Conservation (phyloP, 2,329 filamentous ascomycete genomes). For the Leptographium radiaticola region DNA sequence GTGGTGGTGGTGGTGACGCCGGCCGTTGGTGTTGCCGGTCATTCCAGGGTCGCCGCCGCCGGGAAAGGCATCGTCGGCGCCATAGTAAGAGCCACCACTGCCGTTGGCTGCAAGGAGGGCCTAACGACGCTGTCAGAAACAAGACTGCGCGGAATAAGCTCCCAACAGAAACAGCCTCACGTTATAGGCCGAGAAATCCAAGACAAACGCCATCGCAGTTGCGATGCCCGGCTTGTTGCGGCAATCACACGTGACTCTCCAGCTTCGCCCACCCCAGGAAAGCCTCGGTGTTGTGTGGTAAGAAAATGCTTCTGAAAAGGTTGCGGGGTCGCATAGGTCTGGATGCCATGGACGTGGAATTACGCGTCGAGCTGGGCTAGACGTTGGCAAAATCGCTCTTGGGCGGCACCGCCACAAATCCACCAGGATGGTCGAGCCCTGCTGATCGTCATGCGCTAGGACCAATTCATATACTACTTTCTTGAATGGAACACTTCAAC, state of each 20-base stretch:
- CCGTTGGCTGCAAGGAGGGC: conserved; percentile 5
- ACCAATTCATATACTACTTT: too few relatives aligned
- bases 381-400: too few relatives aligned
- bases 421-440: too few relatives aligned
- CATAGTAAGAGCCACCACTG: conserved; percentile 8
- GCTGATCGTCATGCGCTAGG: too few relatives aligned
- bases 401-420: too few relatives aligned
- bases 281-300: too few relatives aligned
- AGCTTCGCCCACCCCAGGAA: too few relatives aligned
- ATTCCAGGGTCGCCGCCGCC: conserved; percentile 19
- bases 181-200: conserved; percentile 12
- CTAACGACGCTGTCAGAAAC: background rate
- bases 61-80: conserved; percentile 12
- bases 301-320: too few relatives aligned
- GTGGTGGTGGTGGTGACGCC: conserved; percentile 10
- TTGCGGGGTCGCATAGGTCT: too few relatives aligned
- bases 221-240: background rate
- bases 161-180: background rate
- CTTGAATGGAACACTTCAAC: too few relatives aligned
- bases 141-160: background rate
- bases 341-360: too few relatives aligned
- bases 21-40: conserved; percentile 2
- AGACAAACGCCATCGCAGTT: conserved; percentile 8
- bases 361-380: too few relatives aligned
- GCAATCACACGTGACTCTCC: background rate